A percentile compares a stretch with the other conserved stretches of the same genome.
Conservation (phyloP, 306 rosid species). For the Cucurbita pepo region DNA sequence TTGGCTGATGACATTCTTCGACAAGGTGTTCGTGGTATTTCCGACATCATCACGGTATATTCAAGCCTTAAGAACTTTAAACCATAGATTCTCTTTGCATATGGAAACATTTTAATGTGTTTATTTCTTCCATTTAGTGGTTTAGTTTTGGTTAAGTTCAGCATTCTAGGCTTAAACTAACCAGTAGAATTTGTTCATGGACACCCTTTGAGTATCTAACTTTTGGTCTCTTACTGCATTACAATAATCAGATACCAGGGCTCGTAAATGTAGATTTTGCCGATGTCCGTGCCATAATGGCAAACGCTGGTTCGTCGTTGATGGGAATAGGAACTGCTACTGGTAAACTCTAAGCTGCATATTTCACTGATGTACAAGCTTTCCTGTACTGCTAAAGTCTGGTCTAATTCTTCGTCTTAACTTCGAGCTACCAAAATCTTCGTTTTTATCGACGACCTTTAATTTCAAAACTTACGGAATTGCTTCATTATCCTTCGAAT, state of each 20-base stretch:
- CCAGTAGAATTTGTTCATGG: background rate
- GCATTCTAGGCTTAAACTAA: background rate
- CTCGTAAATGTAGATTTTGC: constrained; percentile 92
- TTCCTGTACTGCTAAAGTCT: background rate
- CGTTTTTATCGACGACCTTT: background rate
- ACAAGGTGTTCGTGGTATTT: constrained; percentile 99
- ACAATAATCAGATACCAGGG: constrained; percentile 57
- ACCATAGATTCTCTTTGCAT: background rate
- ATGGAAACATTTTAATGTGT: background rate
- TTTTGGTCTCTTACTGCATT: background rate
- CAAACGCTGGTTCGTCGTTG: constrained; percentile 82
- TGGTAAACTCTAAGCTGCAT: constrained; percentile 30
- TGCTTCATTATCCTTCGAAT: background rate
- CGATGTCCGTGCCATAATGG: constrained; percentile 92
- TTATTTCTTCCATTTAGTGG: background rate
- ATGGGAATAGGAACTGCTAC: constrained; percentile 96
- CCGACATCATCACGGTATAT: constrained; percentile 90
- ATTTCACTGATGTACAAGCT: background rate
- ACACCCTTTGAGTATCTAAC: background rate
- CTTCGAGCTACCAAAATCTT: background rate
- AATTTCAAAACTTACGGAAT: background rate
- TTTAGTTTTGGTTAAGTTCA: background rate
- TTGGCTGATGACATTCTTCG: constrained; percentile 97
- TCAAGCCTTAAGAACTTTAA: background rate
- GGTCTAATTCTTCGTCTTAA: background rate